Evolutionary conservation across 768 basidiomycete species (phyloP).

Genomic region (Sporobolomyces phaffii): DNA sequence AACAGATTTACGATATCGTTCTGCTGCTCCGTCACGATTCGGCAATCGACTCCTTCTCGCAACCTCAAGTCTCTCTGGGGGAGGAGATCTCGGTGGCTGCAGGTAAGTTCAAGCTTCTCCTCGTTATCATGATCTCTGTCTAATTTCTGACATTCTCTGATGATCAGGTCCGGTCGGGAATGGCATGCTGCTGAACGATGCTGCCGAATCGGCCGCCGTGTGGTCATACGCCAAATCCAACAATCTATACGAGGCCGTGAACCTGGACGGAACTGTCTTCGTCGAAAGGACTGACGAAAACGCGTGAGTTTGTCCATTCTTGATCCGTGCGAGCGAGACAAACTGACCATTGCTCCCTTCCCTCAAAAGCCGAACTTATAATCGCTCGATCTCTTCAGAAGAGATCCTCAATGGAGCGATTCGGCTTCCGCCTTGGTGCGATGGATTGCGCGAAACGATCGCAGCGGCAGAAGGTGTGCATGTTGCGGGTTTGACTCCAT

Average conservation of each 20-base stretch:
- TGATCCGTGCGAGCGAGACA: too few relatives aligned
- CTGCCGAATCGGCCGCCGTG: background rate
- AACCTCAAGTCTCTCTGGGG: background rate
- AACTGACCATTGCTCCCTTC: too few relatives aligned
- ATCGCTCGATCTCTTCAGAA: conserved; percentile 1
- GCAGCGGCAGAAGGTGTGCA: conserved; percentile 23
- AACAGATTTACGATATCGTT: conserved; percentile 38
- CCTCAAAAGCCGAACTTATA: conserved; percentile 15
- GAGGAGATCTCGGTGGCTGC: conserved; percentile 10
- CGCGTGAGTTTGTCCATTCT: background rate
- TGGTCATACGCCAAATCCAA: conserved; percentile 14
- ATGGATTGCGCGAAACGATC: conserved; percentile 16
- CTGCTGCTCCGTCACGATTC: conserved; percentile 29
- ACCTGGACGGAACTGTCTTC: conserved; percentile 21
- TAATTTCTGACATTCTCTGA: too few relatives aligned
- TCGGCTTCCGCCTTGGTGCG: background rate
- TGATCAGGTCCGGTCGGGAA: conserved; percentile 32
- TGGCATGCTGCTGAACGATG: conserved; percentile 8
- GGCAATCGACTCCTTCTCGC: conserved; percentile 20
- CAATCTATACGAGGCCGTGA: background rate
- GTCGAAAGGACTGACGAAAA: conserved; percentile 28
- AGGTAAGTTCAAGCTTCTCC: conserved; percentile 2
- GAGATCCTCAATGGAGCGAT: conserved; percentile 29
- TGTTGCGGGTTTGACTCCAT: too few relatives aligned
- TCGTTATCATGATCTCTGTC: background rate